Base-by-base conservation (phyloP, 495 filamentous ascomycete species). In the Copromyces sp. region DNA sequence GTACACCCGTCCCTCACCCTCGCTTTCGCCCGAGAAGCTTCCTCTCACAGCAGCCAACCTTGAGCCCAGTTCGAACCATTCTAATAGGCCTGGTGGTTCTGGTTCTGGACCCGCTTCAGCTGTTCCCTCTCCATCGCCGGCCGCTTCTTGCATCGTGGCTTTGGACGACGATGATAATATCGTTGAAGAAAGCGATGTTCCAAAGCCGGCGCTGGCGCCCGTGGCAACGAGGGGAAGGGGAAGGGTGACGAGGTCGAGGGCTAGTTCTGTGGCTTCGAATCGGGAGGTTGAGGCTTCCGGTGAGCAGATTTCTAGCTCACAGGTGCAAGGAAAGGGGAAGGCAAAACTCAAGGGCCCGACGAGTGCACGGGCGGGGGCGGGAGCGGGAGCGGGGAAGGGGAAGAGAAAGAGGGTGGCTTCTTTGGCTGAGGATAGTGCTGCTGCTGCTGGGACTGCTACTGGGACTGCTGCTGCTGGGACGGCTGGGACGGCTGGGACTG, bases 151-250 rank as follows among this genome's bases (percentile, higher is more conserved):
- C 53, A 65, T 65, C 53, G 53, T 65, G 0, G 53, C 53, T 35
- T 17, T 65, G 4, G 65, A 72, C 9, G 59, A 40, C 5, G 79
- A 80, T 41, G 80, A 80, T 41, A 80, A 78, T 41, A 81, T 81
- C 37, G 74, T 81, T 9, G 80, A 81, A 5, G 29, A 17, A 61
- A 61, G 24, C 14, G 53, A 29, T 7, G 12, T 32, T 61, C 14
- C 29, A 17, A 65, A 65, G 53, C 53, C 29, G 2, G 20, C 20
- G 39, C 39, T 9, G 24, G 29, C 14, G 5, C 4, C 47, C 12
- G 35, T 37, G 35, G 35, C 35, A 37, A 37, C 47, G 47, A 29
- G 47, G 24, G 0, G 35, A 40, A 40, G 39, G 11, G 39, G 39
- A 40, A 29, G 53, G 29, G 1, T 17, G 29, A 65, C 53, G 0